Percentiles rank a stretch among this genome's conserved stretches.
Conservation (phyloP, 306 rosid species). For the Macrotyloma uniflorum region DNA sequence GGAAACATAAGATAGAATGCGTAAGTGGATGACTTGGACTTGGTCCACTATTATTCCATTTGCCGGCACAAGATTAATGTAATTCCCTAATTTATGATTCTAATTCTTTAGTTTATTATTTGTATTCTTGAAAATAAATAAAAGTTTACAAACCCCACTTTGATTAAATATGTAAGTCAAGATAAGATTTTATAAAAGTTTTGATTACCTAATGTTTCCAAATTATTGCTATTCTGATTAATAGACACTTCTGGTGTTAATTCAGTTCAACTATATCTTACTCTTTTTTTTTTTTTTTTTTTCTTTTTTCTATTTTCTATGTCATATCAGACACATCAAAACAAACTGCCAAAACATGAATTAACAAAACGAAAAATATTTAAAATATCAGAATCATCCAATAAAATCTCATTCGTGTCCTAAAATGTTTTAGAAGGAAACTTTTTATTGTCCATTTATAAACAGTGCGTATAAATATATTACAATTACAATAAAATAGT, state of each 20-base stretch:
- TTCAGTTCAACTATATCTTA: not conserved
- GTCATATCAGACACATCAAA: not conserved
- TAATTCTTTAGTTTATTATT: not conserved
- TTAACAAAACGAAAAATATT: no score
- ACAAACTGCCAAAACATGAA: not conserved
- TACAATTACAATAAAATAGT: no score
- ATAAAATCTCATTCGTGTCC: no score
- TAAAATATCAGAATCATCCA: no score
- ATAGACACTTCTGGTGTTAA: not conserved
- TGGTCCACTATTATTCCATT: constrained; percentile 28
- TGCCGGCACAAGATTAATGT: constrained; percentile 26
- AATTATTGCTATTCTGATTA: constrained; percentile 2
- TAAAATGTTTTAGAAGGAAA: no score
- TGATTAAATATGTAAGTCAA: not conserved
- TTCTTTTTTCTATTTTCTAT: no score
- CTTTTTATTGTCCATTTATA: no score
- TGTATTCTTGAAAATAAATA: not conserved
- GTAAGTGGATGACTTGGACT: constrained; percentile 15
- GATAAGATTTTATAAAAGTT: not conserved
- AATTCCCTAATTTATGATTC: no score
- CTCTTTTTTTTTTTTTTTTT: no score
- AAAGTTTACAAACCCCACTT: constrained; percentile 12
- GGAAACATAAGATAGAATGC: constrained; percentile 16
- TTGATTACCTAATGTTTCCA: not conserved
- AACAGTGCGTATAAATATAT: no score